These are phyloP conservation scores for Trichoderma oligosporum DNA, from an alignment of 2,329 filamentous ascomycete genomes.

Conservation along the genomic window DNA sequence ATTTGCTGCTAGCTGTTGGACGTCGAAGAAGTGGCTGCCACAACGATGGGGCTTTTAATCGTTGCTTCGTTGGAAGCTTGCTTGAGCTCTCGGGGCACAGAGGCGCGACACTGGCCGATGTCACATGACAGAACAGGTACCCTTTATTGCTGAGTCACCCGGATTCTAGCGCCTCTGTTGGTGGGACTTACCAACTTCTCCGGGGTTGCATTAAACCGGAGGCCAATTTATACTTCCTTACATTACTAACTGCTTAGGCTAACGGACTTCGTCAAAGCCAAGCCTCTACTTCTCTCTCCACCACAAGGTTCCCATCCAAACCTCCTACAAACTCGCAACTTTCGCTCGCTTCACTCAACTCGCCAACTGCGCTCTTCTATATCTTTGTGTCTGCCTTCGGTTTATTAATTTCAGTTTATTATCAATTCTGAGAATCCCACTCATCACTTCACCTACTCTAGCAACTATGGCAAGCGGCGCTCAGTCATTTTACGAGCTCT, in stretches of 20 bases:
- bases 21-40: constrained; percentile 23
- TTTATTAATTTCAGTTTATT: neutral
- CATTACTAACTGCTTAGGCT: neutral
- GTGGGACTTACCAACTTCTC: neutral
- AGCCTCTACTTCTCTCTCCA: too few species aligned
- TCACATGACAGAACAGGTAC: constrained; percentile 35
- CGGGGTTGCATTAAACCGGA: constrained; percentile 3
- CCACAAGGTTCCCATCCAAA: too few species aligned
- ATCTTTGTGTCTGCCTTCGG: neutral
- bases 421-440: neutral
- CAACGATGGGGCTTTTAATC: constrained; percentile 18
- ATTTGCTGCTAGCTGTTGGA: constrained; percentile 22
- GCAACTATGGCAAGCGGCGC: constrained; percentile 45
- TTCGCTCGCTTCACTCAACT: neutral
- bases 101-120: constrained; percentile 28
- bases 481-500: constrained; percentile 84
- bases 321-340: neutral
- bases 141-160: constrained; percentile 28
- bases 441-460: neutral
- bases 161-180: neutral
- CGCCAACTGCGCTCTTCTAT: neutral
- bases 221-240: neutral
- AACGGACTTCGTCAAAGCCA: neutral
- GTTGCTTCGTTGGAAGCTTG: constrained; percentile 22
- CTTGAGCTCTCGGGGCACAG: constrained; percentile 22